Percentiles rank a stretch among this genome's conserved stretches.
phyloP scores from a whole-genome alignment of 179 eudicot species.

The Spinacia oleracea region DNA sequence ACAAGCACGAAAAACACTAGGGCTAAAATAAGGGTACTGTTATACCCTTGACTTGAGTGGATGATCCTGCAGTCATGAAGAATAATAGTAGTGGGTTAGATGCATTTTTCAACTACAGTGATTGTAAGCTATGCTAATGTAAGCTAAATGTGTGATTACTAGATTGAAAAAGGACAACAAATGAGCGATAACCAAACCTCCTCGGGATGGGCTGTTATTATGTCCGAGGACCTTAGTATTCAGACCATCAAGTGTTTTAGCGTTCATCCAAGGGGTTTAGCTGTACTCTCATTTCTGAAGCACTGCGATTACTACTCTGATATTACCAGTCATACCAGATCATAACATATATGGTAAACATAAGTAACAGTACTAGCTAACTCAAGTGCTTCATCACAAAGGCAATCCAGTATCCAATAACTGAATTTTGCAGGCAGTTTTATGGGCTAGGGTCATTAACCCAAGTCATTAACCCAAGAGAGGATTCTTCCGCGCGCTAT shows the following conservation, averaged over 20 bases:
- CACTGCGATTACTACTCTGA: background rate
- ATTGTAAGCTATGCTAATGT: background rate
- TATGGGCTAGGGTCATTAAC: background rate
- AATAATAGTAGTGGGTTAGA: no score
- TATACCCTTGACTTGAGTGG: no score
- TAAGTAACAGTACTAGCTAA: background rate
- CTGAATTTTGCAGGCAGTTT: background rate
- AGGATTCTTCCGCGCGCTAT: background rate
- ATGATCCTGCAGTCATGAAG: no score
- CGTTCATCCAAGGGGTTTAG: background rate
- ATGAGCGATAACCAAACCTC: background rate
- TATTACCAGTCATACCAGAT: constrained; percentile 1
- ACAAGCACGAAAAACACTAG: no score
- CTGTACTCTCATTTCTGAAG: background rate
- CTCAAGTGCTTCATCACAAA: background rate
- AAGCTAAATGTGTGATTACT: constrained; percentile 2
- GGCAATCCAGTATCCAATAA: background rate
- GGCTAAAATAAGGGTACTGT: no score
- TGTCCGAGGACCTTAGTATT: background rate
- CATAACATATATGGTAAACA: background rate
- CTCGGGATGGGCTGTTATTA: background rate
- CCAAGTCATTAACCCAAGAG: background rate
- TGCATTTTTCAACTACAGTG: no score
- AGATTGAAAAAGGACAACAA: no score
- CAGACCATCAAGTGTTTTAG: background rate